Percentiles rank a stretch among this genome's conserved stretches.
These are phyloP conservation scores for Diaporthe vaccinii DNA, from an alignment of 2,329 filamentous ascomycete species.

Conservation along the genomic window DNA sequence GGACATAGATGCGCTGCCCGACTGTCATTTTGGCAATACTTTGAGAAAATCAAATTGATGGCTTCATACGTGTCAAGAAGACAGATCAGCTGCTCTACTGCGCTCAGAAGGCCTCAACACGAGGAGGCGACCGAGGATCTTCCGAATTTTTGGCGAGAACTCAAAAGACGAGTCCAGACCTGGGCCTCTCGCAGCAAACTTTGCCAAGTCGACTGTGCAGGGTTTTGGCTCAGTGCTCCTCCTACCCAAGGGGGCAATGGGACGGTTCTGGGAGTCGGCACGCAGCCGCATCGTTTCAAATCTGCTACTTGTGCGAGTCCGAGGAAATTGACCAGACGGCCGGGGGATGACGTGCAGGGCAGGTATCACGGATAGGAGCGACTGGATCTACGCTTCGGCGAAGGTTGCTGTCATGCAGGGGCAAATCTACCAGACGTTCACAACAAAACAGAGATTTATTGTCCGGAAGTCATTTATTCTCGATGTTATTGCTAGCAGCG, in stretches of 20 bases:
- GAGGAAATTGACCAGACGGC: background rate
- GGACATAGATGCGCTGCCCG: background rate
- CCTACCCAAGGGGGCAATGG: background rate
- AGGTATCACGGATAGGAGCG: background rate
- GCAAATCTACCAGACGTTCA: background rate
- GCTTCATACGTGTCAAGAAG: background rate
- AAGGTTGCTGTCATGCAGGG: slow-evolving; percentile 13
- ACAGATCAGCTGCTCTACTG: background rate
- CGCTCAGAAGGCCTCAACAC: background rate
- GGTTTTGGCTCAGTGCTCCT: background rate
- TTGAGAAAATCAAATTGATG: background rate
- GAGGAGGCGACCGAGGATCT: background rate
- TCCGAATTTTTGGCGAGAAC: background rate
- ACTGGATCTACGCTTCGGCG: background rate
- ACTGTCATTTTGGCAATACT: background rate
- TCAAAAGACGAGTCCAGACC: background rate
- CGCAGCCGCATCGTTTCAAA: background rate
- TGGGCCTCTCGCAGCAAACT: background rate
- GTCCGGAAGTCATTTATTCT: no score
- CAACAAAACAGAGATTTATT: background rate
- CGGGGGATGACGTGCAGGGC: background rate
- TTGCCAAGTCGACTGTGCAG: slow-evolving; percentile 23
- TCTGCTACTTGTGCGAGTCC: background rate
- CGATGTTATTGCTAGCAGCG: background rate
- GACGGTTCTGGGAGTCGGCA: background rate